Evolutionary conservation across 306 rosid species (phyloP).

Genomic region (Inga leiocalycina): DNA sequence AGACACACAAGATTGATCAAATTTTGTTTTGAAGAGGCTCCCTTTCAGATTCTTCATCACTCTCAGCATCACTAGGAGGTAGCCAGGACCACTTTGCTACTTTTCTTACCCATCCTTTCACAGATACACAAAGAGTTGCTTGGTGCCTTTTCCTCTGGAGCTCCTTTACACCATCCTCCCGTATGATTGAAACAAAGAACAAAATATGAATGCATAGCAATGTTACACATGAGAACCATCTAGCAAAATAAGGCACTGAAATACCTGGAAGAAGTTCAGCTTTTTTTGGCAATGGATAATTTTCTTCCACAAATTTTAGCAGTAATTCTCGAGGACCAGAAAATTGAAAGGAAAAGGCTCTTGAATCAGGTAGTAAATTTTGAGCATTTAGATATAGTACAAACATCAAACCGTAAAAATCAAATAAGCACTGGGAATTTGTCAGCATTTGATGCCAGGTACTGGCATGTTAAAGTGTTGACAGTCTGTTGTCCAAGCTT

Average conservation of each 20-base stretch:
- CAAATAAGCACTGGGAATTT: too few relatives aligned
- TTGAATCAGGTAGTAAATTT: too few relatives aligned
- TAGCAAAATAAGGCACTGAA: constrained; percentile 18
- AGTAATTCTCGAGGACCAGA: constrained; percentile 97
- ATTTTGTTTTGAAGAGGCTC: constrained; percentile 45
- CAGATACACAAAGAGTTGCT: constrained; percentile 81
- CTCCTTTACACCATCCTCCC: constrained; percentile 94
- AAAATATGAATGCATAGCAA: constrained; percentile 22
- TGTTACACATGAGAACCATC: constrained; percentile 31
- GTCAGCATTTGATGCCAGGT: too few relatives aligned
- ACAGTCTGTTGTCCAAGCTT: too few relatives aligned
- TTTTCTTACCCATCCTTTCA: constrained; percentile 92
- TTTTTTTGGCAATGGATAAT: constrained; percentile 96
- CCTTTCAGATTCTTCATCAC: constrained; percentile 90
- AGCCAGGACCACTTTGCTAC: constrained; percentile 65
- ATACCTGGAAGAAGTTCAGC: constrained; percentile 87
- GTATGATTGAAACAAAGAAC: constrained; percentile 42
- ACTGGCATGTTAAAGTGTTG: too few relatives aligned
- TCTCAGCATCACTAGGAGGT: constrained; percentile 80
- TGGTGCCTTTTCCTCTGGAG: constrained; percentile 96
- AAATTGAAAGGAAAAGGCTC: neutral
- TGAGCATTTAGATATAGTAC: too few relatives aligned
- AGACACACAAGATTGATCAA: constrained; percentile 33
- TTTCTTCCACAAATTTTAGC: constrained; percentile 93
- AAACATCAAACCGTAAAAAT: too few relatives aligned